Evolutionary conservation across 2,329 filamentous ascomycete species (phyloP).

Genomic region (Helotiales sp.): DNA sequence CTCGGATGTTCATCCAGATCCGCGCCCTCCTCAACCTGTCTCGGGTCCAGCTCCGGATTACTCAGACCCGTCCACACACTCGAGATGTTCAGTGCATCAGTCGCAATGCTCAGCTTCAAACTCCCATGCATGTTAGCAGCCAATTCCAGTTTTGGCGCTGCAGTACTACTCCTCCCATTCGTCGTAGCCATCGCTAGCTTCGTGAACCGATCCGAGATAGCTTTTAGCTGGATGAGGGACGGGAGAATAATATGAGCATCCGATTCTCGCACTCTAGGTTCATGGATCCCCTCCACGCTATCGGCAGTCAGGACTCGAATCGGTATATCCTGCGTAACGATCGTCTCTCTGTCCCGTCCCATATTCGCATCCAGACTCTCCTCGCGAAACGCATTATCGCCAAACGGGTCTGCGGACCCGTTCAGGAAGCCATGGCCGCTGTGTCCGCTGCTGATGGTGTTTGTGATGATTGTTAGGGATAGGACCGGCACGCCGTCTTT

Average conservation of each 20-base stretch:
- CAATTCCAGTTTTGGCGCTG: constrained; percentile 74
- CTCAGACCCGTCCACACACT: constrained; percentile 84
- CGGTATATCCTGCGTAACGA: constrained; percentile 96
- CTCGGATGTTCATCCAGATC: constrained; percentile 80
- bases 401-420: constrained; percentile 48
- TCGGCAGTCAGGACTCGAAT: constrained; percentile 84
- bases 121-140: constrained; percentile 95
- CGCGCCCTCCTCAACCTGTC: constrained; percentile 69
- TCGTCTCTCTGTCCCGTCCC: constrained; percentile 78
- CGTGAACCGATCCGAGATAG: constrained; percentile 93
- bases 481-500: constrained; percentile 87
- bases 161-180: constrained; percentile 35
- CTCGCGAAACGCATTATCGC: constrained; percentile 54
- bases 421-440: constrained; percentile 42
- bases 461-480: constrained; percentile 86
- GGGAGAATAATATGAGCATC: constrained; percentile 94
- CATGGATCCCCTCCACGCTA: constrained; percentile 89
- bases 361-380: constrained; percentile 59
- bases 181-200: constrained; percentile 69
- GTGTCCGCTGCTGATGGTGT: constrained; percentile 60
- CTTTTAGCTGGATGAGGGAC: constrained; percentile 84
- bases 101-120: constrained; percentile 77
- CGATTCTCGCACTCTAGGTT: constrained; percentile 86
- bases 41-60: constrained; percentile 86
- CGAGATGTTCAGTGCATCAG: constrained; percentile 83